Conservation (phyloP, 2,329 filamentous ascomycete species). For the Xylariaceae sp. region DNA sequence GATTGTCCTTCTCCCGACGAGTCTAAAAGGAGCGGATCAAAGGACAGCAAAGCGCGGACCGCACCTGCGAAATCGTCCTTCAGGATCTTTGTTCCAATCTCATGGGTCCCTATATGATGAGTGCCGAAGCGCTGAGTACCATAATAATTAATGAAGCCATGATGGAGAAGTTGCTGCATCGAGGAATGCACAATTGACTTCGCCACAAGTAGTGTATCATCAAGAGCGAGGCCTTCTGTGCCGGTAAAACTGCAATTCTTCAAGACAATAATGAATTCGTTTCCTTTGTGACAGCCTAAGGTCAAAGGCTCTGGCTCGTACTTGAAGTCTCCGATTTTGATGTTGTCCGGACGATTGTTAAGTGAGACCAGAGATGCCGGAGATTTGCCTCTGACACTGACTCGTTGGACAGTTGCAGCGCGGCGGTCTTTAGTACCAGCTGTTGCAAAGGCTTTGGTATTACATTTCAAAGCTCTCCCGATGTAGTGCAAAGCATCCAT, state of each 20-base stretch:
- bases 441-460: conserved; percentile 66
- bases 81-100: conserved; percentile 79
- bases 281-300: conserved; percentile 80
- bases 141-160: conserved; percentile 96
- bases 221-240: conserved; percentile 41
- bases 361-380: conserved; percentile 60
- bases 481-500: conserved; percentile 85
- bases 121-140: conserved; percentile 96
- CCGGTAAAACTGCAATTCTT: conserved; percentile 70
- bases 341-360: conserved; percentile 58
- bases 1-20: conserved; percentile 38
- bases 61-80: conserved; percentile 77
- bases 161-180: conserved; percentile 61
- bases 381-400: conserved; percentile 56
- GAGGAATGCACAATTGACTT: conserved; percentile 51
- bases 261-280: conserved; percentile 89
- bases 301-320: conserved; percentile 69
- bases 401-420: conserved; percentile 79
- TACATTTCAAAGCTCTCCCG: conserved; percentile 68
- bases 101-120: conserved; percentile 79
- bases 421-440: conserved; percentile 90
- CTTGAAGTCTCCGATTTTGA: conserved; percentile 73
- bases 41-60: conserved; percentile 71
- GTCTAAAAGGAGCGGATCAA: conserved; percentile 57
- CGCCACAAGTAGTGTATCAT: conserved; percentile 39